A percentile compares a stretch with the other conserved stretches of the same genome.
Conservation (phyloP, 106 monocot species). For the Apostasia shenzhenica region DNA sequence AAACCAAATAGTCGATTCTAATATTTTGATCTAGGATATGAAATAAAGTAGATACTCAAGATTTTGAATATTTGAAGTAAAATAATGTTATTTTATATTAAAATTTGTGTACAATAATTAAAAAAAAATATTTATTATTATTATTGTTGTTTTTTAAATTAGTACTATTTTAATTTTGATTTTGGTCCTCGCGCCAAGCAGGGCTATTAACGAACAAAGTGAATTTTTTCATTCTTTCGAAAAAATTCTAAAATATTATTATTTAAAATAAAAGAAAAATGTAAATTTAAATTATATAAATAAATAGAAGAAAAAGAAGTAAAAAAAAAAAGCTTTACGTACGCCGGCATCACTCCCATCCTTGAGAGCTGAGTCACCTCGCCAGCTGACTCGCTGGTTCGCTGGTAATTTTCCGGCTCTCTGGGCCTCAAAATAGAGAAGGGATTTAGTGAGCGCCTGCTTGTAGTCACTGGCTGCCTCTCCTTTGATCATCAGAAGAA, state of each 20-base stretch:
- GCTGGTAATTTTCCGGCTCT: conserved; percentile 42
- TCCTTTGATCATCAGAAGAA: background rate
- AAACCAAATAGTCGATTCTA: too few relatives aligned
- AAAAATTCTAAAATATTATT: background rate
- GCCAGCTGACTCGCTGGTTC: conserved; percentile 42
- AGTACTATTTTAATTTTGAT: too few relatives aligned
- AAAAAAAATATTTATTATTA: too few relatives aligned
- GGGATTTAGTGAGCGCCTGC: conserved; percentile 32
- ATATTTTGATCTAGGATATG: too few relatives aligned
- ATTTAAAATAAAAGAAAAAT: background rate
- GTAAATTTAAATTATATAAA: background rate
- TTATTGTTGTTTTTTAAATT: too few relatives aligned
- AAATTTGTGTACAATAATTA: too few relatives aligned
- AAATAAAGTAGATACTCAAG: too few relatives aligned
- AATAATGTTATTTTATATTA: too few relatives aligned
- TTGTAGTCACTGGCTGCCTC: conserved; percentile 18
- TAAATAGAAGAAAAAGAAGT: background rate
- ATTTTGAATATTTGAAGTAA: too few relatives aligned
- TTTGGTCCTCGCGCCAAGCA: too few relatives aligned
- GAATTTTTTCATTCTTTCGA: too few relatives aligned
- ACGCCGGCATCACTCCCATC: conserved; percentile 42
- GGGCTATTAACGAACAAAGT: too few relatives aligned
- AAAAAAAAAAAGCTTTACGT: conserved; percentile 15
- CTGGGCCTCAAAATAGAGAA: conserved; percentile 58
- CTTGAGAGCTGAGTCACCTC: conserved; percentile 36